Evolutionary conservation across 768 basidiomycete species (phyloP), one percentile per base, ranked within the genome.

Genomic region (Tephrocybe sp.): DNA sequence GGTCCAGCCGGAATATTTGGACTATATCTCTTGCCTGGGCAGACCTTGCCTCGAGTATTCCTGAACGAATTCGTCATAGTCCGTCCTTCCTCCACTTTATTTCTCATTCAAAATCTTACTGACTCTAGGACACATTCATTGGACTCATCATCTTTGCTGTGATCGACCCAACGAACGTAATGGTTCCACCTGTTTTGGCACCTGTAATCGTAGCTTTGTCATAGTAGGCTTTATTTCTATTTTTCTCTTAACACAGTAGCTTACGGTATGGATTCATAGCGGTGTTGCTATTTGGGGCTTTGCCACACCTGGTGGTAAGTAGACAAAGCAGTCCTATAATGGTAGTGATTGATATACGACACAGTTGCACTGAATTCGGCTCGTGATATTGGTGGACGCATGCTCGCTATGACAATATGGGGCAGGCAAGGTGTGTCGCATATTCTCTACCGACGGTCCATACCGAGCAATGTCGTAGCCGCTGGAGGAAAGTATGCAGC

Each of bases 361-460:
- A 2, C 36, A 81, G 77, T 88, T 44, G 73, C 84, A 12, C 69
- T 84, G 31, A 88, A 88, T 63, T 65, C 82, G 4, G 84, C 85
- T 31, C 83, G 86, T 60, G 86, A 87, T 62, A 19, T 88, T 34
- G 86, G 85, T n/a, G 81, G 75, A 4, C 80, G 85, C 7, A 52
- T 87, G 26, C 77, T 79, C 55, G 79, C 74, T 0, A 58, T 88
- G 64, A 71, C 82, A 6, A 74, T 86, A 40, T 87, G 80, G 75
- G 85, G 85, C 12, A 60, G 23, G 2, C 58, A 65, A 51, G 75
- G 75, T 72, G 52, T 17, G 64, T 53, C 40, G 34, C 31, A 4
- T 35, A 16, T 35, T 35, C 13, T 33, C 5, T n/a, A 54, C 44
- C n/a, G 11, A 26, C 32, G 14, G 8, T 17, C 19, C 3, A 11